Conservation (phyloP, 2,329 filamentous ascomycete genomes). For the Clonostachys rosea region DNA sequence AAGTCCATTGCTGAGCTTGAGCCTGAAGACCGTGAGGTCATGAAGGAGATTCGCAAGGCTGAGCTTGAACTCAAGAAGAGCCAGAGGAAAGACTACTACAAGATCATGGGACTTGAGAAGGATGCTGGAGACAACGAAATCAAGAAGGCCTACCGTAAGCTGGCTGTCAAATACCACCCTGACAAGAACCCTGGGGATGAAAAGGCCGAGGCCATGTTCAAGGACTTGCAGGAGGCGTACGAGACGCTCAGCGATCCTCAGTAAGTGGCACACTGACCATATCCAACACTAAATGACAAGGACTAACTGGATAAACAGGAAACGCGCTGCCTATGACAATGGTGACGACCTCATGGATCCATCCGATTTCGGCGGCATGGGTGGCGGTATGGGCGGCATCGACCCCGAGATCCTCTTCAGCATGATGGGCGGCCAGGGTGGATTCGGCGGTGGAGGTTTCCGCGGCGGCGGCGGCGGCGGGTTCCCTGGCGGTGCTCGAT, state of each 20-base stretch:
- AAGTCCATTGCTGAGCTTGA: slow-evolving; percentile 82
- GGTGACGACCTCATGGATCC: slow-evolving; percentile 89
- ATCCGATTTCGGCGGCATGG: slow-evolving; percentile 77
- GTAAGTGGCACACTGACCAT: slow-evolving; percentile 46
- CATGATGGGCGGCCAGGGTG: slow-evolving; percentile 70
- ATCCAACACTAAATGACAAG: not conserved
- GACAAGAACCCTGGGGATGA: slow-evolving; percentile 94
- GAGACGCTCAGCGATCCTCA: slow-evolving; percentile 92
- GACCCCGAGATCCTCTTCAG: slow-evolving; percentile 77
- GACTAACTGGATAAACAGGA: slow-evolving; percentile 49
- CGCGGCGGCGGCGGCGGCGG: slow-evolving; percentile 44
- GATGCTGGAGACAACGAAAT: slow-evolving; percentile 79
- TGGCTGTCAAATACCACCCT: slow-evolving; percentile 90
- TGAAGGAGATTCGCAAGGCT: slow-evolving; percentile 81
- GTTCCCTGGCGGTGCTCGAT: slow-evolving; percentile 44
- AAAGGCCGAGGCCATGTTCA: slow-evolving; percentile 85
- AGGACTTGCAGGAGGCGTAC: slow-evolving; percentile 96
- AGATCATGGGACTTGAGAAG: slow-evolving; percentile 87
- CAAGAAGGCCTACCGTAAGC: slow-evolving; percentile 94
- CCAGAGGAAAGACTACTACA: slow-evolving; percentile 97
- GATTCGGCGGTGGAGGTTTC: slow-evolving; percentile 48
- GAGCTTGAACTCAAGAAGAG: slow-evolving; percentile 97
- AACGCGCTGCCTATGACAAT: slow-evolving; percentile 85
- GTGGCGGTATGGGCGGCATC: slow-evolving; percentile 63
- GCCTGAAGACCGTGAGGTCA: slow-evolving; percentile 73